Evolutionary conservation across 306 rosid genomes (phyloP), one percentile per base, ranked within the genome.

Genomic region (Medicago arabica): DNA sequence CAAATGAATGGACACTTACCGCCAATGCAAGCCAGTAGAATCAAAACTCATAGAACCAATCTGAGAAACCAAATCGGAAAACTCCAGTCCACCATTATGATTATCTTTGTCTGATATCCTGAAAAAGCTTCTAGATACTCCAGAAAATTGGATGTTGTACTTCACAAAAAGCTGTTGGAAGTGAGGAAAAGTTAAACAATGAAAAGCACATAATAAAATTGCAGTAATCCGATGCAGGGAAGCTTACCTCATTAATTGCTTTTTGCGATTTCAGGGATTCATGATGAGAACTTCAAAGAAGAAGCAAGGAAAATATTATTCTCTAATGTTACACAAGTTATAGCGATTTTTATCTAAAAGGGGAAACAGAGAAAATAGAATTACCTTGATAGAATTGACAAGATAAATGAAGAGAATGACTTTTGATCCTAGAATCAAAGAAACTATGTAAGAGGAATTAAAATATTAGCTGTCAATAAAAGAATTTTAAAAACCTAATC

Each of bases 221-320:
- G 69, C 46, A 82, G 79, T 79, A 51, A 81, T 78, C 71, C 59
- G 62, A 62, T 17, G 43, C 55, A 50, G 62, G 54, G 76, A 71
- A 23, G 72, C 68, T 83, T 90, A 95, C 99, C 99, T 90, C 98
- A 83, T 85, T 95, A 80, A 95, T 92, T 77, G 93, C 92, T 85
- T 95, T 95, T 87, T 95, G 99, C 61, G 93, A 81, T 89, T 95
- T 95, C 90, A 95, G 83, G 66, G 99, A 95, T 74, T 89, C 99
- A 72, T 95, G 99, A 86, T 95, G 99, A 60, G 99, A 92, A 83
- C 99, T 95, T 76, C 89, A 89, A 88, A 62, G 85, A 49, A 76
- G 67, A 76, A 81, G 85, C 46, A 58, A 50, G 28, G 31, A 69
- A 77, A 71, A 15, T 73, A 67, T 71, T 75, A 85, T 78, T 72